A percentile compares a stretch with the other conserved stretches of the same genome.
These are phyloP conservation scores for Trichoderma arundinaceum DNA, from an alignment of 2,329 filamentous ascomycete genomes.

Conservation along the genomic window DNA sequence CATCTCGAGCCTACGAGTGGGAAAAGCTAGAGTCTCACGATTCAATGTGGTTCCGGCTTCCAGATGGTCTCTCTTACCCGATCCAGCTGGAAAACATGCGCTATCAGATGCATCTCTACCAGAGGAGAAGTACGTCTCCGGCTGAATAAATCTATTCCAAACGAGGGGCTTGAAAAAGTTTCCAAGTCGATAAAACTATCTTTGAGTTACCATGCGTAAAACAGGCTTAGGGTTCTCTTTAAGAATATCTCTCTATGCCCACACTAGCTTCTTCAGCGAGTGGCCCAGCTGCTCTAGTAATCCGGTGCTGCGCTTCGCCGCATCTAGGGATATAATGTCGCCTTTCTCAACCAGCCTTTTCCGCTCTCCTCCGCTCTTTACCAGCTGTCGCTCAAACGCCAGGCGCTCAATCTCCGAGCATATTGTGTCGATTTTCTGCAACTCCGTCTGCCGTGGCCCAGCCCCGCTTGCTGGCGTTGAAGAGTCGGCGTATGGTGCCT, in stretches of 20 bases:
- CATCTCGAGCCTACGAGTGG: constrained; percentile 59
- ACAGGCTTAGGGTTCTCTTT: not conserved
- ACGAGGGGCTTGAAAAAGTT: not conserved
- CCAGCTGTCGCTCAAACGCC: constrained; percentile 56
- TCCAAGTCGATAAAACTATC: constrained; percentile 15
- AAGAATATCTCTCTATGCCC: constrained; percentile 57
- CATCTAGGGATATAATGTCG: constrained; percentile 81
- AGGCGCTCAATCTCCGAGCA: constrained; percentile 78
- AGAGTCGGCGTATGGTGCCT: constrained; percentile 60
- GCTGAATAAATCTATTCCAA: not conserved
- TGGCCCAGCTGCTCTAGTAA: constrained; percentile 87
- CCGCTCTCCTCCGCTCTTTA: constrained; percentile 49
- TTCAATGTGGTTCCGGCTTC: constrained; percentile 82
- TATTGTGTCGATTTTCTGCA: constrained; percentile 65
- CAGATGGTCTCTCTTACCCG: constrained; percentile 72
- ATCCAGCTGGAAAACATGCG: constrained; percentile 93
- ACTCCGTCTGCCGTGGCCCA: constrained; percentile 56
- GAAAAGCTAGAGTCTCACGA: constrained; percentile 76
- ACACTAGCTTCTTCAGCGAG: constrained; percentile 91
- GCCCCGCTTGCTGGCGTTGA: constrained; percentile 60
- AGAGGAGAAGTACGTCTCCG: constrained; percentile 36
- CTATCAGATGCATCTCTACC: constrained; percentile 88
- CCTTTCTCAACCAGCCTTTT: constrained; percentile 59
- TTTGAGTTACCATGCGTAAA: constrained; percentile 1
- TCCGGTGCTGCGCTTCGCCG: constrained; percentile 86